A percentile compares a stretch with the other conserved stretches of the same genome.
Evolutionary conservation across 1,284 basidiomycete genomes (phyloP).

Genomic region (Melampsora americana): DNA sequence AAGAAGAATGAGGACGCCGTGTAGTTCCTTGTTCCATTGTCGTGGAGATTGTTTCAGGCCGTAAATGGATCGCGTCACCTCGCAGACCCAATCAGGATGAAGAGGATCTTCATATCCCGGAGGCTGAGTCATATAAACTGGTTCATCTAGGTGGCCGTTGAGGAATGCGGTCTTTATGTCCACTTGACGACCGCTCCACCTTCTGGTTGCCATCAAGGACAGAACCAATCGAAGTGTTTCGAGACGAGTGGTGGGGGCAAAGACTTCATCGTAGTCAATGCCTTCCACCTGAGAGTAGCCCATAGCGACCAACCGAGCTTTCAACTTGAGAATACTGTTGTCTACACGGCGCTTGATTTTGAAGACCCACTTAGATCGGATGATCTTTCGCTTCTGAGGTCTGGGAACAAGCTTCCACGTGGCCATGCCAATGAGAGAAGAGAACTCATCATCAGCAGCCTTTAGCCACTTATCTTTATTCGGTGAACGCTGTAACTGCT

Average conservation of each 20-base stretch:
- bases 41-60: constrained; percentile 19
- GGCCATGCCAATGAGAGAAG: constrained; percentile 8
- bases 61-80: constrained; percentile 8
- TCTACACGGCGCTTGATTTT: constrained; percentile 14
- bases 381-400: too few species aligned
- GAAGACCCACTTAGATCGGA: constrained; percentile 28
- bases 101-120: not conserved
- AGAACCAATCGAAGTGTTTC: constrained; percentile 5
- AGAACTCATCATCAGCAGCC: not conserved
- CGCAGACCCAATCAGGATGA: constrained; percentile 21
- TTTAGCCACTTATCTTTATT: constrained; percentile 3
- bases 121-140: constrained; percentile 17
- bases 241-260: constrained; percentile 5
- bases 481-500: not conserved
- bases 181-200: constrained; percentile 14
- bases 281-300: too few species aligned
- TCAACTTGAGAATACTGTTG: constrained; percentile 11
- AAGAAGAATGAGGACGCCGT: not conserved
- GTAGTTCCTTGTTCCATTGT: constrained; percentile 16
- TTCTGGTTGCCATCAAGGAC: not conserved
- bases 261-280: constrained; percentile 12
- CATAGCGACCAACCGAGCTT: constrained; percentile 26
- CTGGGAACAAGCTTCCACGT: constrained; percentile 30
- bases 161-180: constrained; percentile 26
- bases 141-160: constrained; percentile 9